phyloP scores from a whole-genome alignment of 1,284 basidiomycete species.

The Cryptococcus sp. region DNA sequence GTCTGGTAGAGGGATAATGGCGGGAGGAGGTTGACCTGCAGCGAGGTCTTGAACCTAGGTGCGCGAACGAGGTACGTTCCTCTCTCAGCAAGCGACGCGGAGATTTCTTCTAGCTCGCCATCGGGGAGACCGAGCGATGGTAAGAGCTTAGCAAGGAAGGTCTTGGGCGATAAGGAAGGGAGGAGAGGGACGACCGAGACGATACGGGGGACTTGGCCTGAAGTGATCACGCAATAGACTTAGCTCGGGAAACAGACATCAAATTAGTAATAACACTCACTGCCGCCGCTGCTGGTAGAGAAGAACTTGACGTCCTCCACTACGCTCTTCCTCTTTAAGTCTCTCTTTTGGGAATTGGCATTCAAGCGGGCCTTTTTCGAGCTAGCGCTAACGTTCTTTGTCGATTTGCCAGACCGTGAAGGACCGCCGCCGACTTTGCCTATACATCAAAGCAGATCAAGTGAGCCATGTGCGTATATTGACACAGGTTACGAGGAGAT shows the following conservation, averaged over 20 bases:
- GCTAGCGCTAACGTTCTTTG: slow-evolving; percentile 32
- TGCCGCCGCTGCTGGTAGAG: slow-evolving; percentile 51
- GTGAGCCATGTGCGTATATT: no score
- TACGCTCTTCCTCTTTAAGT: slow-evolving; percentile 69
- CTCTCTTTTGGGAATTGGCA: slow-evolving; percentile 48
- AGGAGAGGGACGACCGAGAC: slow-evolving; percentile 54
- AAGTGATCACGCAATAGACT: slow-evolving; percentile 2
- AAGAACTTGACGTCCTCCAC: slow-evolving; percentile 56
- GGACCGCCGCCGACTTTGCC: no score
- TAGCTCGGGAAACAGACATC: neutral
- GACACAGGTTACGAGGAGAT: neutral
- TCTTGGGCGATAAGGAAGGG: slow-evolving; percentile 60
- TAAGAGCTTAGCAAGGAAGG: slow-evolving; percentile 72
- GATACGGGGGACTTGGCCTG: slow-evolving; percentile 54
- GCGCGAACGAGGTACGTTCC: slow-evolving; percentile 73
- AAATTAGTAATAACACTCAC: slow-evolving; percentile 19
- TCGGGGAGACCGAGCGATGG: slow-evolving; percentile 64
- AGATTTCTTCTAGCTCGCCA: slow-evolving; percentile 51
- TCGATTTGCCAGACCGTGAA: slow-evolving; percentile 16
- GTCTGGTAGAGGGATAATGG: slow-evolving; percentile 73
- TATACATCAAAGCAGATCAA: no score
- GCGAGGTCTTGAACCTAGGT: slow-evolving; percentile 81
- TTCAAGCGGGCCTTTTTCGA: slow-evolving; percentile 49
- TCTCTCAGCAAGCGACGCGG: slow-evolving; percentile 16
- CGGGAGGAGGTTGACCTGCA: slow-evolving; percentile 79